Evolutionary conservation across 768 basidiomycete genomes (phyloP).

Genomic region (Hypholoma sublateritium): DNA sequence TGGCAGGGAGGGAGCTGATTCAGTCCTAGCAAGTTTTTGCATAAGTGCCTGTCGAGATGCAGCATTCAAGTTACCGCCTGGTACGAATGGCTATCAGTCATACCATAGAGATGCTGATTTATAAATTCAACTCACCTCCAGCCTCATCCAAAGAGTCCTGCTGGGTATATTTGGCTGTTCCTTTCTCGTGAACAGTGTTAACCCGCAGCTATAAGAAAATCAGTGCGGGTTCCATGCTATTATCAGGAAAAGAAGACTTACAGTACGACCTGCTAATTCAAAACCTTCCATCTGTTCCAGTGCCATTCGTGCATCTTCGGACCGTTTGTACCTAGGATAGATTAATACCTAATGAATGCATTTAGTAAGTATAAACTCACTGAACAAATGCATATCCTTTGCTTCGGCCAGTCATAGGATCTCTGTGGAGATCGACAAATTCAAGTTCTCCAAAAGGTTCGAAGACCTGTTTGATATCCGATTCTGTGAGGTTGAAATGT

Average conservation of each 20-base stretch:
- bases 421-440: conserved; percentile 96
- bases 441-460: conserved; percentile 98
- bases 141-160: conserved; percentile 87
- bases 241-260: conserved; percentile 34
- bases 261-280: conserved; percentile 92
- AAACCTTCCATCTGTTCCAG: conserved; percentile 99
- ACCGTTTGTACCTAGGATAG: conserved; percentile 70
- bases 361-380: conserved; percentile 40
- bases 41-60: conserved; percentile 98
- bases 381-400: conserved; percentile 99
- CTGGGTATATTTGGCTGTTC: conserved; percentile 70
- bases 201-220: conserved; percentile 64
- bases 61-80: conserved; percentile 97
- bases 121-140: conserved; percentile 56
- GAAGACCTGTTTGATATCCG: conserved; percentile 98
- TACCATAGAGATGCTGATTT: conserved; percentile 10
- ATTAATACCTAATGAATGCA: not conserved
- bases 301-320: conserved; percentile 96
- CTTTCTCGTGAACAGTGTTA: conserved; percentile 92
- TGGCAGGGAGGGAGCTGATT: conserved; percentile 55
- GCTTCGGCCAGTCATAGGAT: conserved; percentile 91
- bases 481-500: conserved; percentile 95
- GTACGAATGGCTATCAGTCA: not conserved
- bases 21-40: conserved; percentile 99
- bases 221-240: conserved; percentile 4